These are phyloP conservation scores for Ilex asprella DNA, from an alignment of 257 asterid species.

Conservation along the genomic window DNA sequence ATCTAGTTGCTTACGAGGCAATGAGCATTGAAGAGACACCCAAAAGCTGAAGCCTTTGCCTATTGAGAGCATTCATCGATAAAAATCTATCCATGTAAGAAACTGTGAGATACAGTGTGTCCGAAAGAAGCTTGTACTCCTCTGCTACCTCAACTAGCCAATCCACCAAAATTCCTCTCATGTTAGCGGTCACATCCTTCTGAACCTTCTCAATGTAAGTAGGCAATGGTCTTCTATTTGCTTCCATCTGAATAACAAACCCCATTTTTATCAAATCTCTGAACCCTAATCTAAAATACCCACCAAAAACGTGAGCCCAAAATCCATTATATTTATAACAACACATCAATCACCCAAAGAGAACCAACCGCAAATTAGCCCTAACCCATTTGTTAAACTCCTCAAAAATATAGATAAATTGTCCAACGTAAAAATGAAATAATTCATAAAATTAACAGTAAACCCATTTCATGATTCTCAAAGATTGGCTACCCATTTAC, in stretches of 20 bases:
- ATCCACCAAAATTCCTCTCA: slow-evolving; percentile 86
- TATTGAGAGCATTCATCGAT: slow-evolving; percentile 33
- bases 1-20: slow-evolving; percentile 66
- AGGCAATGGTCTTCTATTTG: slow-evolving; percentile 41
- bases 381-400: not conserved
- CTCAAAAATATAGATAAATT: not conserved
- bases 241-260: slow-evolving; percentile 22
- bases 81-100: slow-evolving; percentile 64
- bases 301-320: slow-evolving; percentile 1
- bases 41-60: slow-evolving; percentile 80
- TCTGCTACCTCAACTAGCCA: slow-evolving; percentile 94
- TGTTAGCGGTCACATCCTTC: slow-evolving; percentile 65
- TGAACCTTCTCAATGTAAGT: slow-evolving; percentile 59
- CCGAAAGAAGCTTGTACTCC: slow-evolving; percentile 78
- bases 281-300: not conserved
- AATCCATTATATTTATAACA: not conserved
- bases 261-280: slow-evolving; percentile 40
- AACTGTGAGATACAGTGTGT: slow-evolving; percentile 61
- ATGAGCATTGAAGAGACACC: slow-evolving; percentile 98
- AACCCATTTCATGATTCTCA: too few relatives aligned
- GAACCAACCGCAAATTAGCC: not conserved
- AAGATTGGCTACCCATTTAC: not conserved
- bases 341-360: not conserved
- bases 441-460: not conserved
- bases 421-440: too few relatives aligned